These are phyloP conservation scores for Cladobotryum mycophilum DNA, from an alignment of 2,329 filamentous ascomycete species.

Conservation along the genomic window DNA sequence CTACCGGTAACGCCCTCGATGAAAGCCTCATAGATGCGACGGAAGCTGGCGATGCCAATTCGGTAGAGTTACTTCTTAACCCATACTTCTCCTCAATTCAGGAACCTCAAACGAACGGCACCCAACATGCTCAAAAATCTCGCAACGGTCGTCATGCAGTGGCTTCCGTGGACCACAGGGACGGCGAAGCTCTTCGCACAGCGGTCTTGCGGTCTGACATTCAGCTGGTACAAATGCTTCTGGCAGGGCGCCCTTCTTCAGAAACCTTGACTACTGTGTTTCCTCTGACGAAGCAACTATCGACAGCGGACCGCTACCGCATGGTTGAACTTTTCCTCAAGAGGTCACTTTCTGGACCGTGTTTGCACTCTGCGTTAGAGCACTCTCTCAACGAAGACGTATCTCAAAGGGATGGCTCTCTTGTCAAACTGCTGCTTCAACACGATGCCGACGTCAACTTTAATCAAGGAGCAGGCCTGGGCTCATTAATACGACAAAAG, in stretches of 20 bases:
- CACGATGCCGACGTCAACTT: conserved; percentile 50
- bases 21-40: conserved; percentile 46
- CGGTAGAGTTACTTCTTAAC: conserved; percentile 43
- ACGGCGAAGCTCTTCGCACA: conserved; percentile 44
- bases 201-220: conserved; percentile 42
- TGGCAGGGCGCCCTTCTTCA: conserved; percentile 40
- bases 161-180: conserved; percentile 47
- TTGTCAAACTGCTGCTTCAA: conserved; percentile 47
- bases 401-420: conserved; percentile 40
- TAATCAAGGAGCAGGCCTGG: conserved; percentile 43
- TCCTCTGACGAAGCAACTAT: conserved; percentile 39
- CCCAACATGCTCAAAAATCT: conserved; percentile 22
- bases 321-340: conserved; percentile 46
- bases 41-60: conserved; percentile 41
- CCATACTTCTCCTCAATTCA: conserved; percentile 34
- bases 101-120: conserved; percentile 1
- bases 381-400: conserved; percentile 45
- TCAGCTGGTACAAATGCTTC: conserved; percentile 39
- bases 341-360: conserved; percentile 40
- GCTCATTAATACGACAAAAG: conserved; percentile 41
- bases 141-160: conserved; percentile 35
- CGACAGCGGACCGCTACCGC: conserved; percentile 36
- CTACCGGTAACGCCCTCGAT: conserved; percentile 39
- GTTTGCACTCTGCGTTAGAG: conserved; percentile 44
- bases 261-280: conserved; percentile 45